phyloP scores from a whole-genome alignment of 1,284 basidiomycete species.

The Leccinum insolens region DNA sequence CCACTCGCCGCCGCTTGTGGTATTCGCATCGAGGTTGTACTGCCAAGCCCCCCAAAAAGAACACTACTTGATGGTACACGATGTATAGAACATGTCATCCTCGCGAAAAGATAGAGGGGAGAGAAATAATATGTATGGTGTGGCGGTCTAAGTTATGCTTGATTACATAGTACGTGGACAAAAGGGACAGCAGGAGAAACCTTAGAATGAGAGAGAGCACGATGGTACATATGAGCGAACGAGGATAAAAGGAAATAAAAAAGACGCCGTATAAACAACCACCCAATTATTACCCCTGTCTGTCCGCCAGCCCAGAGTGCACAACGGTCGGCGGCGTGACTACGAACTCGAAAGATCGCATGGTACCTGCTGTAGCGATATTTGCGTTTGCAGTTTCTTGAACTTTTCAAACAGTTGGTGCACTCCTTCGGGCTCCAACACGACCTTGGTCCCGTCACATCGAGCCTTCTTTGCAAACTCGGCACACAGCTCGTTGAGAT shows the following conservation, averaged over 20 bases:
- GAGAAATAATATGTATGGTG: not conserved
- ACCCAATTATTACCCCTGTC: not conserved
- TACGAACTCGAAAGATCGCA: slow-evolving; percentile 21
- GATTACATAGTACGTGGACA: not conserved
- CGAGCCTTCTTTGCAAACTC: slow-evolving; percentile 79
- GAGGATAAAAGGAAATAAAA: not conserved
- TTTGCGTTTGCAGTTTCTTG: slow-evolving; percentile 21
- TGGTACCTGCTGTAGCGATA: slow-evolving; percentile 10
- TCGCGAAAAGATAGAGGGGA: not conserved
- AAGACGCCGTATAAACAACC: slow-evolving; percentile 11
- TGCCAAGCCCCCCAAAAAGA: not conserved
- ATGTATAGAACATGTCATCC: not conserved
- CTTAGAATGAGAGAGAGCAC: not conserved
- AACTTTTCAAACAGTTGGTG: slow-evolving; percentile 64
- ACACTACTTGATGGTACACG: not conserved
- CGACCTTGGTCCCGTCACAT: slow-evolving; percentile 80
- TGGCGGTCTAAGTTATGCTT: not conserved
- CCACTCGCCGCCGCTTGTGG: not conserved
- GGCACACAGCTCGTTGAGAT: slow-evolving; percentile 73
- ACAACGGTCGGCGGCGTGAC: slow-evolving; percentile 1
- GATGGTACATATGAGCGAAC: not conserved
- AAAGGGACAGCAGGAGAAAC: not conserved
- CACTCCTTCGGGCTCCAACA: slow-evolving; percentile 71
- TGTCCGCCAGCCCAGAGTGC: not conserved
- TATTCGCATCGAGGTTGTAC: too few relatives aligned